Evolutionary conservation across 2,329 filamentous ascomycete species (phyloP), one percentile per base, ranked within the genome.

Genomic region (Dothistroma pini): DNA sequence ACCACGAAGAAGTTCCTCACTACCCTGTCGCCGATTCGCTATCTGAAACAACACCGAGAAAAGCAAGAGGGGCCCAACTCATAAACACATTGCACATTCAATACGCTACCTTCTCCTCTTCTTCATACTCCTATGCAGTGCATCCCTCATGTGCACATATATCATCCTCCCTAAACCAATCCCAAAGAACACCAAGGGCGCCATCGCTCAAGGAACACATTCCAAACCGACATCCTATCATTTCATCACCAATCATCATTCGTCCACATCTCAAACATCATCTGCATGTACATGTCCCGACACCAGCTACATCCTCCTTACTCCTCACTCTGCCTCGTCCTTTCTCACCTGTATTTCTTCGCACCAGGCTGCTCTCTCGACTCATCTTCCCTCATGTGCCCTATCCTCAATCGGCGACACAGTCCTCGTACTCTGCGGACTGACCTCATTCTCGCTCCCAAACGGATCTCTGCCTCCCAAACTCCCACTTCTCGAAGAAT

Each of bases 371-470:
- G 32, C 48, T 58, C 25, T 2, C 25, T 29, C 25, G 2, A 3
- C 25, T 29, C 25, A 29, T 29, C 25, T 29, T 29, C 25, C 25
- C 2, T 29, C 25, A 29, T 29, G 25, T 29, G 25, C 25, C 25
- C 25, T 29, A 2, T 29, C 25, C 41, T 44, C 41, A 16, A 44
- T 1, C 16, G 41, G 41, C 16, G 14, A n/a, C 16, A 14, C 41
- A 22, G 47, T 31, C 41, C 35, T 44, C 29, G 52, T 54, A 12
- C 54, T 25, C 7, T 52, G 57, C 19, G 41, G 50, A 51, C 55
- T 59, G 10, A 50, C 57, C 29, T 50, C 57, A 21, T 54, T 35
- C 6, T 50, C 55, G 21, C 48, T 48, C 7, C 52, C 41, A 12
- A 31, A 35, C 9, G 35, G 34, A 54, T 44, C 57, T 11, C 41